Evolutionary conservation across 2,329 filamentous ascomycete genomes (phyloP).

Genomic region (Microsporum canis): DNA sequence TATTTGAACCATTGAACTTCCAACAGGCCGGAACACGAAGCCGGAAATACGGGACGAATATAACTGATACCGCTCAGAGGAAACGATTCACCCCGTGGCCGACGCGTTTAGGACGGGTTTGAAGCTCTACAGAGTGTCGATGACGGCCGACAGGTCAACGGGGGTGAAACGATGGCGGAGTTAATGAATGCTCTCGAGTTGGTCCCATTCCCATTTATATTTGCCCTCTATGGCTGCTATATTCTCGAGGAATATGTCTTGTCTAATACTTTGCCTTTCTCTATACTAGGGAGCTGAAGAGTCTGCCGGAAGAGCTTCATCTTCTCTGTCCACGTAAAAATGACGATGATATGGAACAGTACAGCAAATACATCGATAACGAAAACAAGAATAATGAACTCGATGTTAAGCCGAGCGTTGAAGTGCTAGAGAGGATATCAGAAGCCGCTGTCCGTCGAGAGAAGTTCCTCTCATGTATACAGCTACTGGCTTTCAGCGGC

Average conservation of each 20-base stretch:
- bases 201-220: constrained; percentile 13
- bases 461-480: constrained; percentile 54
- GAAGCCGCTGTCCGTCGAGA: constrained; percentile 47
- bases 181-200: constrained; percentile 34
- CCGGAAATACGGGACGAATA: not conserved
- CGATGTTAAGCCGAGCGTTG: constrained; percentile 33
- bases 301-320: constrained; percentile 42
- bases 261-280: constrained; percentile 5
- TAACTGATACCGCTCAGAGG: not conserved
- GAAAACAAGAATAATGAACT: constrained; percentile 24
- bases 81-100: not conserved
- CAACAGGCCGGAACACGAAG: not conserved
- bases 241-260: not conserved
- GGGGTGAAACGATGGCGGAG: constrained; percentile 23
- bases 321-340: constrained; percentile 56
- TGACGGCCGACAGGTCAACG: not conserved
- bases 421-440: constrained; percentile 37
- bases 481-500: constrained; percentile 56
- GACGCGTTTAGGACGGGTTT: not conserved
- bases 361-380: constrained; percentile 39
- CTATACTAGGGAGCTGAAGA: constrained; percentile 31
- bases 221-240: not conserved
- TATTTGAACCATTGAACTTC: not conserved
- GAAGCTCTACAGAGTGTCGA: not conserved
- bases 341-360: constrained; percentile 54